Percentiles rank a stretch among this genome's conserved stretches.
phyloP scores from a whole-genome alignment of 306 rosid species.

The Glycine soja region DNA sequence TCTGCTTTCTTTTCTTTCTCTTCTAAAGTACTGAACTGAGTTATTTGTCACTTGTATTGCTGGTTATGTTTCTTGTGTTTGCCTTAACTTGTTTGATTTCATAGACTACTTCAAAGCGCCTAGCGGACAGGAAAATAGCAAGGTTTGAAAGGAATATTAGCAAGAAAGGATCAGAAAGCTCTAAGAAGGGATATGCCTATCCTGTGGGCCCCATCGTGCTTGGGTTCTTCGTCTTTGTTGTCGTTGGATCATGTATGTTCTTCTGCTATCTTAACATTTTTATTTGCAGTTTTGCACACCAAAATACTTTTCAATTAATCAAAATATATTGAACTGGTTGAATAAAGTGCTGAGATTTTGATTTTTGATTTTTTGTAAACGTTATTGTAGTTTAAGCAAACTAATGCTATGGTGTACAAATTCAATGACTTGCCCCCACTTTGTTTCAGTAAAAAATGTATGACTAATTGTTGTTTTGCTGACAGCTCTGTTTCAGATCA shows the following conservation, averaged over 20 bases:
- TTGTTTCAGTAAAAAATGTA: background rate
- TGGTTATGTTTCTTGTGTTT: background rate
- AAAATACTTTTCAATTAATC: background rate
- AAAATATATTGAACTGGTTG: background rate
- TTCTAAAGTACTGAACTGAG: background rate
- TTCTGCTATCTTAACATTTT: background rate
- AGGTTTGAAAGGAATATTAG: conserved; percentile 65
- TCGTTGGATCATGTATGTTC: conserved; percentile 67
- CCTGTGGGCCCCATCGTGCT: conserved; percentile 61
- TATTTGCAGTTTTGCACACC: background rate
- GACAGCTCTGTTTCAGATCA: conserved; percentile 73
- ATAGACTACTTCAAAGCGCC: conserved; percentile 77
- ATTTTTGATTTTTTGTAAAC: no score
- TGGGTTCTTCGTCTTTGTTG: conserved; percentile 62
- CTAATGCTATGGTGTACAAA: background rate
- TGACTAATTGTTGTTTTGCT: conserved; percentile 25
- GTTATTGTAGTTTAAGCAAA: background rate
- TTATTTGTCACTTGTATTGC: background rate
- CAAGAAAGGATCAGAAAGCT: conserved; percentile 59
- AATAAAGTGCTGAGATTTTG: no score
- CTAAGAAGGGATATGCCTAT: conserved; percentile 58
- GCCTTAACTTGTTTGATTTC: conserved; percentile 31
- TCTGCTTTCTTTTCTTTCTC: conserved; percentile 6
- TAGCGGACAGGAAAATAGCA: conserved; percentile 77
- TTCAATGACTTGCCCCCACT: background rate